Conservation (phyloP, 2,329 filamentous ascomycete species). For the Hymenoscyphus fraxineus region DNA sequence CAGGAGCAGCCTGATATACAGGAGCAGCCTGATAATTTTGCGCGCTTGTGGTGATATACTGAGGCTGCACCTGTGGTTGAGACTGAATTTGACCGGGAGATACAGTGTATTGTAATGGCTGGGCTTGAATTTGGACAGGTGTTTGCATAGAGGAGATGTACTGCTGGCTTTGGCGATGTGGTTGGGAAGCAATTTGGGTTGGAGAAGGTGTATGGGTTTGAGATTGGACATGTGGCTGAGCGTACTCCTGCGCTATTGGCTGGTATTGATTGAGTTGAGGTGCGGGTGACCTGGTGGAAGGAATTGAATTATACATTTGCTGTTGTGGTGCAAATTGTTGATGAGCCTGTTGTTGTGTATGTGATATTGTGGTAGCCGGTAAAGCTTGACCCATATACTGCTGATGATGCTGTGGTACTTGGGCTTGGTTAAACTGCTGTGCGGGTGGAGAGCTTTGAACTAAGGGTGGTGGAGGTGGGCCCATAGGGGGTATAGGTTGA, state of each 20-base stretch:
- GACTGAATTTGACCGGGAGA: neutral
- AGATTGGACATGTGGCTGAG: neutral
- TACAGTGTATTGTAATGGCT: neutral
- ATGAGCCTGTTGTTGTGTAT: neutral
- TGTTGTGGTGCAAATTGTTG: neutral
- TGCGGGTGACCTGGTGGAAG: neutral
- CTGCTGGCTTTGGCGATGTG: neutral
- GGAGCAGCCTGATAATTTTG: neutral
- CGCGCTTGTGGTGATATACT: neutral
- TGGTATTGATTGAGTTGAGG: conserved; percentile 2
- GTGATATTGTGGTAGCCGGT: neutral
- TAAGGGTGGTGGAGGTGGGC: conserved; percentile 5
- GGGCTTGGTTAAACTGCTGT: neutral
- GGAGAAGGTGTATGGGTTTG: conserved; percentile 1
- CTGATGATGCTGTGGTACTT: neutral
- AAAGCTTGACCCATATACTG: neutral
- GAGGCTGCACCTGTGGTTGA: neutral
- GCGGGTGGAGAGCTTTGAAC: conserved; percentile 1
- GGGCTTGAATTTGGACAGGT: neutral
- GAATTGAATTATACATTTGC: neutral
- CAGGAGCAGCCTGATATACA: neutral
- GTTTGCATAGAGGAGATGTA: neutral
- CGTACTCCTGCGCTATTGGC: neutral
- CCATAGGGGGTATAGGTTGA: conserved; percentile 4
- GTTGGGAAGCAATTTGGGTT: neutral